Evolutionary conservation across 129 eudicot species (phyloP).

Genomic region (Flaveria sonorensis): DNA sequence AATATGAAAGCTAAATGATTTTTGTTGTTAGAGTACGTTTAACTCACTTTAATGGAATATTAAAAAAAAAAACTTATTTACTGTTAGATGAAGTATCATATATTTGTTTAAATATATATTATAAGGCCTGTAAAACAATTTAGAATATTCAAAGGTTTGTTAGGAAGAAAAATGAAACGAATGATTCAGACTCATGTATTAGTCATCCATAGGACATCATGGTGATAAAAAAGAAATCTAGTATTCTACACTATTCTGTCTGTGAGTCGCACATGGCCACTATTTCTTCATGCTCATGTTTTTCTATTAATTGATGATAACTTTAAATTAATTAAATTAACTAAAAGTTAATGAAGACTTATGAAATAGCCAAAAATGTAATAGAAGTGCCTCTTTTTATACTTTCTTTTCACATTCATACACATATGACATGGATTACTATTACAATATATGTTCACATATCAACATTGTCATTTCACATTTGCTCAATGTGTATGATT

Average conservation of each 20-base stretch:
- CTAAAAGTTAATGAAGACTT: slow-evolving; percentile 9
- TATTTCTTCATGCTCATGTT: slow-evolving; percentile 5
- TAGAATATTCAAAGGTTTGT: neutral
- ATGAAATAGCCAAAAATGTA: neutral
- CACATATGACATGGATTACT: slow-evolving; percentile 4
- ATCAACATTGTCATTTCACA: slow-evolving; percentile 7
- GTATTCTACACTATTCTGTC: neutral
- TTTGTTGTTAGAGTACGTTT: too few relatives aligned
- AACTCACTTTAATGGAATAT: too few relatives aligned
- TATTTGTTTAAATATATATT: neutral
- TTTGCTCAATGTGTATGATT: slow-evolving; percentile 1
- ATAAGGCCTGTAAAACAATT: neutral
- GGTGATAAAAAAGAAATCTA: neutral
- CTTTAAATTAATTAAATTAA: neutral
- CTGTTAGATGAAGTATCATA: neutral
- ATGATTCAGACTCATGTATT: slow-evolving; percentile 12
- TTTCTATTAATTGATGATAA: neutral
- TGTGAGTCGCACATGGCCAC: slow-evolving; percentile 13
- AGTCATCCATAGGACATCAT: slow-evolving; percentile 1
- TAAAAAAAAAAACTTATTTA: neutral
- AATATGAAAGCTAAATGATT: too few relatives aligned
- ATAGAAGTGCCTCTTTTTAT: neutral
- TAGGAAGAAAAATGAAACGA: neutral
- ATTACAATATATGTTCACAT: neutral
- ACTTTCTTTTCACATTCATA: slow-evolving; percentile 20